Percentiles rank a stretch among this genome's conserved stretches.
Conservation (phyloP, 2,329 filamentous ascomycete genomes). For the Monosporascus sp. region DNA sequence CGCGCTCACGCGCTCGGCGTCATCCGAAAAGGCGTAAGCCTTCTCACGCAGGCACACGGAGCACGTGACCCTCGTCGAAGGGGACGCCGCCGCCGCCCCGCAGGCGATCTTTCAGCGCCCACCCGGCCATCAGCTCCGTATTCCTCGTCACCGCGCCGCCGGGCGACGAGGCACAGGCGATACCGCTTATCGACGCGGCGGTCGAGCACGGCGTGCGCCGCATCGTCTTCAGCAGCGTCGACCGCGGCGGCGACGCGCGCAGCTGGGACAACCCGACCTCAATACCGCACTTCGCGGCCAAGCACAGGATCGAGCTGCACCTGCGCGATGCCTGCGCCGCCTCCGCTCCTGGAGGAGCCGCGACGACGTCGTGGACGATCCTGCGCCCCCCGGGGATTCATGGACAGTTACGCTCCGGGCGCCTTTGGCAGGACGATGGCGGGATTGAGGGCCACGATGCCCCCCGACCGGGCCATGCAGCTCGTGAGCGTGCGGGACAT, state of each 20-base stretch:
- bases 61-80: constrained; percentile 36
- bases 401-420: constrained; percentile 44
- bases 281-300: constrained; percentile 57
- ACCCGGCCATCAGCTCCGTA: constrained; percentile 35
- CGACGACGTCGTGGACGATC: constrained; percentile 43
- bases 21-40: constrained; percentile 40
- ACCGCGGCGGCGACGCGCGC: constrained; percentile 50
- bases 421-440: constrained; percentile 30
- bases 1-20: constrained; percentile 51
- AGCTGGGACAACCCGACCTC: constrained; percentile 47
- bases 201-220: constrained; percentile 49
- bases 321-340: constrained; percentile 40
- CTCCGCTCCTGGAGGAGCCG: constrained; percentile 32
- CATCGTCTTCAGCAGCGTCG: constrained; percentile 60
- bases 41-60: constrained; percentile 36
- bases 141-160: constrained; percentile 24
- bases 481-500: constrained; percentile 38
- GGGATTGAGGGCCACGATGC: constrained; percentile 24
- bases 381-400: constrained; percentile 56
- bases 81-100: constrained; percentile 47
- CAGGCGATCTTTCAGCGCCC: no score
- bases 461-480: constrained; percentile 30
- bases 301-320: constrained; percentile 57
- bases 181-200: constrained; percentile 50
- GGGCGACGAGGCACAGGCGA: constrained; percentile 45